Evolutionary conservation across 768 basidiomycete genomes (phyloP), one percentile per base, ranked within the genome.

Genomic region (Floccularia luteovirens): DNA sequence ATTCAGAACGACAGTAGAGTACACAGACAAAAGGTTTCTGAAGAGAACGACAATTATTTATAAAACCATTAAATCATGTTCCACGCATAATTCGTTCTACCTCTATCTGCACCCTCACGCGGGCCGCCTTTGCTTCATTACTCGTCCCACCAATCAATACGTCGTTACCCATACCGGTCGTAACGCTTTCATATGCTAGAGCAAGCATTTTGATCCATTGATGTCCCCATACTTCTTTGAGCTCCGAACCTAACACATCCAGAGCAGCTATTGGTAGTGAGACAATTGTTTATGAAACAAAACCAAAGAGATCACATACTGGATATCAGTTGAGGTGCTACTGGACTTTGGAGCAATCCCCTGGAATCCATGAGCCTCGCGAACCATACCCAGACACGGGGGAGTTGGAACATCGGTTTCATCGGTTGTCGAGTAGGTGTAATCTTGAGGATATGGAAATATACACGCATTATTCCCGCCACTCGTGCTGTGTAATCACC

Each of bases 391-490:
- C 88, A 91, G 46, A 69, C 75, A 39, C 79, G 65, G 2, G 82
- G 72, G 22, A 75, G 52, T 50, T 77, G 76, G 55, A 81, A 86
- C 60, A 74, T 62, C 19, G 52, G 53, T 39, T 76, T 59, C 42
- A 83, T 46, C 11, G 72, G 74, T 36, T 59, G 52, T 30, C 58
- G 51, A 28, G 39, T 47, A n/a, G 68, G 66, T 2, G 52, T 48
- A 16, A 69, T 61, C 49, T 62, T 64, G 46, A 91, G 55, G 34
- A 93, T 74, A 14, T 78, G 68, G 55, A 90, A 89, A 63, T 94
- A 97, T 17, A 97, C 78, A 22, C 92, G 75, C 74, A 92, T 75
- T 23, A 90, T 72, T 6, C 90, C 90, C 22, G 77, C 64, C 34
- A 92, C 64, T 17, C 93, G 77, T 24, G 63, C 67, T 7, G 72